These are phyloP conservation scores for Breynia disticha DNA, from an alignment of 441 rosid genomes.

Conservation along the genomic window DNA sequence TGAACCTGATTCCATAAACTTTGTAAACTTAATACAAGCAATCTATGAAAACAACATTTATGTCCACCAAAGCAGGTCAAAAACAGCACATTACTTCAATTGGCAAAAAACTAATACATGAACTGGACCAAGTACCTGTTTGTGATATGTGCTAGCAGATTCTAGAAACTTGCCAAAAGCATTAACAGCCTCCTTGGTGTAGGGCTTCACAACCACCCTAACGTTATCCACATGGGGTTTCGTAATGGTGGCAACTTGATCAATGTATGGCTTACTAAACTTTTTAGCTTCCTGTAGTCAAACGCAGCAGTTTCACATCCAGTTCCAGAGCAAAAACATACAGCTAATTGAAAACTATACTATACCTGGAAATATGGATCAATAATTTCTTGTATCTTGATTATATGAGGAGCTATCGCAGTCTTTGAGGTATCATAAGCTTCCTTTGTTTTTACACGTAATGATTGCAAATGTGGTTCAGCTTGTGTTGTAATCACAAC, in stretches of 20 bases:
- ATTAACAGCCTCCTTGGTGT: constrained; percentile 51
- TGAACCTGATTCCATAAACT: constrained; percentile 39
- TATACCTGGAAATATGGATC: constrained; percentile 88
- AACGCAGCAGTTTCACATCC: constrained; percentile 16
- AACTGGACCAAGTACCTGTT: constrained; percentile 42
- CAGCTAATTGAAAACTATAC: neutral
- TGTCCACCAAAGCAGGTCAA: no score
- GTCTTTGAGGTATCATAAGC: constrained; percentile 54
- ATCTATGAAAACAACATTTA: no score
- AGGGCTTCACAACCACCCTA: constrained; percentile 67
- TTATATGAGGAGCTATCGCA: constrained; percentile 52
- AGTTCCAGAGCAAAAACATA: constrained; percentile 9
- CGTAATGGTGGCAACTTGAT: constrained; percentile 64
- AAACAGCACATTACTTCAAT: constrained; percentile 1
- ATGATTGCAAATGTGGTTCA: constrained; percentile 60
- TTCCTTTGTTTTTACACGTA: constrained; percentile 51
- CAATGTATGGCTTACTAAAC: constrained; percentile 78
- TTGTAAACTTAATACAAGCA: no score
- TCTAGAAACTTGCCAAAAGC: constrained; percentile 67
- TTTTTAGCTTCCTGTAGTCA: constrained; percentile 65
- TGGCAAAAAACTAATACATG: neutral
- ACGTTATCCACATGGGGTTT: constrained; percentile 86
- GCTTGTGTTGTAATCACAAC: constrained; percentile 38
- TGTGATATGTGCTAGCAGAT: constrained; percentile 74
- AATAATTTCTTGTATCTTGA: constrained; percentile 49